Conservation (phyloP, 768 basidiomycete species). For the Dentipellis sp. region DNA sequence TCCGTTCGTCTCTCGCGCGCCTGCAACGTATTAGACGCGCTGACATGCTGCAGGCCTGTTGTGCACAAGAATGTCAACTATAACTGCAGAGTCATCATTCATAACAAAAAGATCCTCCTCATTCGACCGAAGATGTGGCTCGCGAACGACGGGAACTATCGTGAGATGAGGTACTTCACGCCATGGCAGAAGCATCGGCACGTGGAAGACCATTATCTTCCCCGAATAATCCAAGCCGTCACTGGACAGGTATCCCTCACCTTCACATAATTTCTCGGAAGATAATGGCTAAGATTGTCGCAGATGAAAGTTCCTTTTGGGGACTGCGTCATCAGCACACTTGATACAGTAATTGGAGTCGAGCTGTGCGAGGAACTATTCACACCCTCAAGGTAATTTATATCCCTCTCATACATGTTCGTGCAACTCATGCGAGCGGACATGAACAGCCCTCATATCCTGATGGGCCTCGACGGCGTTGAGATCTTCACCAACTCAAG, state of each 20-base stretch:
- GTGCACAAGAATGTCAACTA: slow-evolving; percentile 98
- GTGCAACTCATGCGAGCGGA: not conserved
- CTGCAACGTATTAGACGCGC: not conserved
- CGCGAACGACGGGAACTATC: slow-evolving; percentile 97
- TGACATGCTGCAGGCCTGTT: slow-evolving; percentile 63
- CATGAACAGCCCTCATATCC: slow-evolving; percentile 77
- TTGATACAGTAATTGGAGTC: slow-evolving; percentile 93
- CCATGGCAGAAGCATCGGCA: slow-evolving; percentile 89
- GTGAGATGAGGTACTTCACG: slow-evolving; percentile 75
- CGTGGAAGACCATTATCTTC: slow-evolving; percentile 88
- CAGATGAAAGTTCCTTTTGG: slow-evolving; percentile 91
- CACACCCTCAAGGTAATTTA: slow-evolving; percentile 77
- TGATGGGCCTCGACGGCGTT: slow-evolving; percentile 97
- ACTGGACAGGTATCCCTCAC: slow-evolving; percentile 66
- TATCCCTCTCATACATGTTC: not conserved
- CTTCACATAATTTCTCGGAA: not conserved
- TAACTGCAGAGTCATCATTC: slow-evolving; percentile 89
- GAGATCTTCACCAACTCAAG: slow-evolving; percentile 99
- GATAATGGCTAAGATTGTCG: not conserved
- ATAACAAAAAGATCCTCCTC: slow-evolving; percentile 79
- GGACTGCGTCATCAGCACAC: slow-evolving; percentile 87
- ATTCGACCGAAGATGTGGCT: slow-evolving; percentile 99
- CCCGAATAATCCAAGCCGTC: slow-evolving; percentile 78
- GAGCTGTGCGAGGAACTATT: slow-evolving; percentile 98
- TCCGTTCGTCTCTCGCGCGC: slow-evolving; percentile 19